Evolutionary conservation across 257 asterid species (phyloP), one percentile per base, ranked within the genome.

Genomic region (Scutellaria minor): DNA sequence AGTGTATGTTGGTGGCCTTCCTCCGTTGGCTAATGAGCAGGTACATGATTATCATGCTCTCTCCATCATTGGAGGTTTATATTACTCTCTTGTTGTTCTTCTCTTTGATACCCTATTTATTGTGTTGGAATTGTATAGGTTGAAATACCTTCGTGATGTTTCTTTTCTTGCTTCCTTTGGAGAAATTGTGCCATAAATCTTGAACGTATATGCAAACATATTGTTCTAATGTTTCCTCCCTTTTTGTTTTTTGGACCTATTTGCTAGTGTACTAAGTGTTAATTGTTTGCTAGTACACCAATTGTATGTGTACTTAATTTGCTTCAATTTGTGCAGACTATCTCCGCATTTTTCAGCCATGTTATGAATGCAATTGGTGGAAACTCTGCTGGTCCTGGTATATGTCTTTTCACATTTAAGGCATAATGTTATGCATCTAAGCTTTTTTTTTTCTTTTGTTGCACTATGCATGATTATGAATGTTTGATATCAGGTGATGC

Each of bases 1-100:
- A 67, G 90, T 85, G 44, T 85, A 85, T 76, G 90, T 85, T 65
- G 90, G 90, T 55, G 90, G 90, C 70, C 90, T 85, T 73, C 87
- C 90, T 56, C 87, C 90, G 4, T 64, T 72, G 68, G 83, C 90
- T 66, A 85, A 83, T 48, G 90, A 85, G 73, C 90, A 83, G 87
- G 90, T 85, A 61, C 64, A 24, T 39, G 41, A 50, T 66, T 48
- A 44, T 18, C 51, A 39, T 14, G 46, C 35, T 53, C 42, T 66
- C 48, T 40, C 39, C 56, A 18, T 71, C 51, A 50, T 37, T 52
- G 45, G 68, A 72, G 63, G 60, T 58, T 53, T 71, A 20, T 63
- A 11, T 75, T 60, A 47, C 57, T 70, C 70, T 42, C 57, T 64
- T 52, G 71, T 57, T 8, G 39, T 53, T 35, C 5, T 20, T 4